Percentiles rank a stretch among this genome's conserved stretches.
Evolutionary conservation across 179 eudicot genomes (phyloP).

Genomic region (Silene coronaria): DNA sequence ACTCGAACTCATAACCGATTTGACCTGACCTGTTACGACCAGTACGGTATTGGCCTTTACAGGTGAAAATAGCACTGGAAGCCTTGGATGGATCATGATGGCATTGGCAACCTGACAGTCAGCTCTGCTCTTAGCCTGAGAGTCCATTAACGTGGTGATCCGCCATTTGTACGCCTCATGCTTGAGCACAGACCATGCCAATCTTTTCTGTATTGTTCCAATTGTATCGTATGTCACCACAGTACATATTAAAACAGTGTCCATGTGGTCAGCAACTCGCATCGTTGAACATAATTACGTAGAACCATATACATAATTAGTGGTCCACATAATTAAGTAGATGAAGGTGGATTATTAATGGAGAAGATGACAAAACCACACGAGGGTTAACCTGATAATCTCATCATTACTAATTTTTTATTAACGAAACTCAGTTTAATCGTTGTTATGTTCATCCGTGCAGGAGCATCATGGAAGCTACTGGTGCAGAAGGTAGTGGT

Average conservation of each 20-base stretch:
- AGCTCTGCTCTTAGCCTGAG: no score
- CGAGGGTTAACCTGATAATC: not conserved
- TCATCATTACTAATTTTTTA: no score
- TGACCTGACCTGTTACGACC: no score
- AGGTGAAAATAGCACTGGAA: no score
- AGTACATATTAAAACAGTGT: no score
- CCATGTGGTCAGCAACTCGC: not conserved
- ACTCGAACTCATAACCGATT: no score
- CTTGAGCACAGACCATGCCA: not conserved
- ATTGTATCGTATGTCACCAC: no score
- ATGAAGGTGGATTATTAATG: not conserved
- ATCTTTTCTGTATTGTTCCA: not conserved
- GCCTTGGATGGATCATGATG: not conserved
- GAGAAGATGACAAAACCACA: slow-evolving; percentile 2
- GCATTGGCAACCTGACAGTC: no score
- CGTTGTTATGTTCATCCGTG: no score
- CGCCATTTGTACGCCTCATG: not conserved
- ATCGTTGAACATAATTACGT: not conserved
- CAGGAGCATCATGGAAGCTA: no score
- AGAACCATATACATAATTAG: not conserved
- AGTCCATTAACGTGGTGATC: not conserved
- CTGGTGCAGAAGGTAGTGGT: not conserved
- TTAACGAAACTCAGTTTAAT: no score
- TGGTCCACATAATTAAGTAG: not conserved
- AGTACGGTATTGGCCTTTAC: no score